phyloP scores from a whole-genome alignment of 768 basidiomycete species.

The Pleurotus ostreatus region DNA sequence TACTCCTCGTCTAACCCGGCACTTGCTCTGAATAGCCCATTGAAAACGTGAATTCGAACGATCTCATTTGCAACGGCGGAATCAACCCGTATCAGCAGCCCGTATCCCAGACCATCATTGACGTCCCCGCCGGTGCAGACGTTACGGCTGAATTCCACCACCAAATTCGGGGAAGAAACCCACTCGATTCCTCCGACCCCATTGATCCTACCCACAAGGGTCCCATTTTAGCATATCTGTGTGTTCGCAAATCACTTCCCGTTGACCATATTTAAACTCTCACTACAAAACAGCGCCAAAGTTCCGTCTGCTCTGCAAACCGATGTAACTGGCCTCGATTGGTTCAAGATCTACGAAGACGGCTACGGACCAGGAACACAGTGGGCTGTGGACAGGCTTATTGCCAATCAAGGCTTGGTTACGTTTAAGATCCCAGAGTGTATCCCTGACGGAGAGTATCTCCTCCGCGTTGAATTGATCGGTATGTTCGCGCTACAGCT shows the following conservation, averaged over 20 bases:
- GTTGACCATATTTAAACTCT: not conserved
- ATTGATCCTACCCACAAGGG: slow-evolving; percentile 52
- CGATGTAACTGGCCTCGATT: slow-evolving; percentile 33
- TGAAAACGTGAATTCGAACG: slow-evolving; percentile 51
- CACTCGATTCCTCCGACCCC: slow-evolving; percentile 39
- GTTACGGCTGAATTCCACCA: slow-evolving; percentile 54
- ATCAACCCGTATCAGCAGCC: slow-evolving; percentile 51
- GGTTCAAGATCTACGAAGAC: slow-evolving; percentile 44
- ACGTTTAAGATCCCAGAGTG: slow-evolving; percentile 25
- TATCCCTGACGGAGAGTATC: slow-evolving; percentile 14
- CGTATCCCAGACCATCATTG: slow-evolving; percentile 39
- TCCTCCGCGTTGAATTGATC: slow-evolving; percentile 4
- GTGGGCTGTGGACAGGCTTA: slow-evolving; percentile 37
- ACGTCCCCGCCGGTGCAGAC: slow-evolving; percentile 46
- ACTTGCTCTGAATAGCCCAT: slow-evolving; percentile 37
- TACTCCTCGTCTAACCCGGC: not conserved
- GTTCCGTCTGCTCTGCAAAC: slow-evolving; percentile 18
- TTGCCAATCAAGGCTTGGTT: slow-evolving; percentile 38
- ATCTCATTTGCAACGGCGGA: slow-evolving; percentile 56
- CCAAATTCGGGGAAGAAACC: slow-evolving; percentile 36
- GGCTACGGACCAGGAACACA: slow-evolving; percentile 22
- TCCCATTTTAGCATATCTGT: slow-evolving; percentile 49
- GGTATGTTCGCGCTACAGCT: not conserved
- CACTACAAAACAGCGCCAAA: slow-evolving; percentile 32
- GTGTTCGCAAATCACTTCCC: slow-evolving; percentile 11